Evolutionary conservation across 2,329 filamentous ascomycete genomes (phyloP).

Genomic region (Davidsoniella neocaledoniae): DNA sequence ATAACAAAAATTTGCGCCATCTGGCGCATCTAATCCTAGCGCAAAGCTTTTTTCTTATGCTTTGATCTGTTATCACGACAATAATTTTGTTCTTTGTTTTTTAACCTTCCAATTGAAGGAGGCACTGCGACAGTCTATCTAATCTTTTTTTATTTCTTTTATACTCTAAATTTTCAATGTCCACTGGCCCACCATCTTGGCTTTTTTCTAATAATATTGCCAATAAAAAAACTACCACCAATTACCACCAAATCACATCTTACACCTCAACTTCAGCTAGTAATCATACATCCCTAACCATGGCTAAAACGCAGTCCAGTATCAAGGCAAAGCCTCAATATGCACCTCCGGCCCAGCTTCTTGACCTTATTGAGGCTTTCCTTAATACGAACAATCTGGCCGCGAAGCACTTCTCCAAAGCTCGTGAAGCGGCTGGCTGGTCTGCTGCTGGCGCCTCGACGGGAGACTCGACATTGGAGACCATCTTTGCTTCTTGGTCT

Average conservation of each 20-base stretch:
- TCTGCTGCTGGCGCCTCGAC: conserved; percentile 17
- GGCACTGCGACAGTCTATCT: too few relatives aligned
- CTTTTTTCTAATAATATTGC: conserved; percentile 26
- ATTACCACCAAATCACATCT: too few relatives aligned
- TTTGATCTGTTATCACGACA: too few relatives aligned
- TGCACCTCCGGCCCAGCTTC: conserved; percentile 39
- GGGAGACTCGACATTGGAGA: conserved; percentile 24
- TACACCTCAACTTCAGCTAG: conserved; percentile 7
- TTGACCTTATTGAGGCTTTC: conserved; percentile 51
- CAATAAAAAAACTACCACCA: conserved; percentile 14
- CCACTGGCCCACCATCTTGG: conserved; percentile 22
- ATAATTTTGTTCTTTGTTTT: too few relatives aligned
- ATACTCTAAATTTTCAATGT: conserved; percentile 3
- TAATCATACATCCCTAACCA: conserved; percentile 1
- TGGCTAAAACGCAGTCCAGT: conserved; percentile 23
- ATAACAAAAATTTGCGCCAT: not conserved
- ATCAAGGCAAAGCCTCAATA: conserved; percentile 14
- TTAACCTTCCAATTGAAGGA: too few relatives aligned
- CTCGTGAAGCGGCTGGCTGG: conserved; percentile 39
- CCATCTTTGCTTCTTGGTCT: conserved; percentile 36
- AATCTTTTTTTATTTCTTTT: not conserved
- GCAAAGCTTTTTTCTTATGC: not conserved
- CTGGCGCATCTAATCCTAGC: not conserved
- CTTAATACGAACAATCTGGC: conserved; percentile 52
- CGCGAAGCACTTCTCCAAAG: conserved; percentile 44